Percentiles rank a stretch among this genome's conserved stretches.
phyloP scores from a whole-genome alignment of 2,329 filamentous ascomycete genomes.

The Aspergillus alliaceus region DNA sequence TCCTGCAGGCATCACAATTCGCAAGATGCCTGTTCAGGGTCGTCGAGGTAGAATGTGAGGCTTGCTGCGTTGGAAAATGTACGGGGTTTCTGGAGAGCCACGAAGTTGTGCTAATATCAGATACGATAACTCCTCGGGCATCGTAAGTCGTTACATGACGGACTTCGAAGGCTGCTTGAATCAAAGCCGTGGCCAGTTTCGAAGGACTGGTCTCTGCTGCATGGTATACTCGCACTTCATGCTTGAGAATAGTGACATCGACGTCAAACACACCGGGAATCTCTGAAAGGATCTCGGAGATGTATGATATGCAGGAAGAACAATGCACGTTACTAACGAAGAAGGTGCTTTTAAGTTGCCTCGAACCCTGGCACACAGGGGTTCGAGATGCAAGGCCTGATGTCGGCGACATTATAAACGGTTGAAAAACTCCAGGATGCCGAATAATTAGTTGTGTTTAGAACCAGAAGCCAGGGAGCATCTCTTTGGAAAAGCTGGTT shows the following conservation, averaged over 20 bases:
- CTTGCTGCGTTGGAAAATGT: conserved; percentile 21
- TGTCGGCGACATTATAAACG: conserved; percentile 14
- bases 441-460: too few relatives aligned
- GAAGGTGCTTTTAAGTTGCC: conserved; percentile 31
- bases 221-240: conserved; percentile 46
- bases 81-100: conserved; percentile 30
- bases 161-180: conserved; percentile 49
- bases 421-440: too few relatives aligned
- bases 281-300: conserved; percentile 43
- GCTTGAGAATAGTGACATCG: conserved; percentile 45
- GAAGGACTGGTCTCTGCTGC: conserved; percentile 28
- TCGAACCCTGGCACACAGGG: conserved; percentile 13
- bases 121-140: conserved; percentile 26
- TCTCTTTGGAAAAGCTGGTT: background rate
- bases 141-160: conserved; percentile 44
- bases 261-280: conserved; percentile 35
- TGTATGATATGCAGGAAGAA: conserved; percentile 48
- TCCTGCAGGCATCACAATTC: conserved; percentile 53
- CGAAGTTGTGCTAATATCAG: conserved; percentile 37
- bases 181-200: conserved; percentile 38
- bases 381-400: conserved; percentile 1
- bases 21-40: conserved; percentile 41
- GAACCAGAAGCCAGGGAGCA: background rate
- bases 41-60: conserved; percentile 18
- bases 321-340: conserved; percentile 52